Base-by-base conservation (phyloP, 2,329 filamentous ascomycete species). In the Capronia americana region DNA sequence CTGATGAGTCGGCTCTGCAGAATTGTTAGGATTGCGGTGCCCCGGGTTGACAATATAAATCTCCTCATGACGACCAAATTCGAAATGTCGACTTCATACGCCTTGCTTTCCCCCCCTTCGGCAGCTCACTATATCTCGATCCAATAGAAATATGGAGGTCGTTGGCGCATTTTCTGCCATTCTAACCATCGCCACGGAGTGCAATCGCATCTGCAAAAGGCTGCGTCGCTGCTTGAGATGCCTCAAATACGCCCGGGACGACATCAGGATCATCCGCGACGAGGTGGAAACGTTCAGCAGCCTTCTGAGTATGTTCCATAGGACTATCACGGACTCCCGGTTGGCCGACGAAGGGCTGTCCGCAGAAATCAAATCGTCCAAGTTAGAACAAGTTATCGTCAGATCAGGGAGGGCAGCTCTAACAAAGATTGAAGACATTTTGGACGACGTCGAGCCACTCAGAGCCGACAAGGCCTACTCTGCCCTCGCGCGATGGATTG, bases 381-480 rank as follows among this genome's bases (percentile, higher is more conserved):
- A 63, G 50, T n/a, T 59, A 12, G 34, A 7, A 44, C 54, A 59
- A 51, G 28, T 12, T n/a, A 58, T 64, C 20, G 24, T 64, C 41
- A 55, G 11, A n/a, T 58, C 56, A 26, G 56, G 56, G 23, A 58
- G 17, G 14, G n/a, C 10, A 41, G 56, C 56, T 3, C 44, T 58
- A 24, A 10, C 4, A 12, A 46, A 23, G 10, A 58, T 58, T 11
- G 17, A 58, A 7, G 4, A 14, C 14, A 58, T 58, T 12, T 48
- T 58, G 38, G 17, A 3, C 17, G 17, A 12, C 24, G 20, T 58
- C 17, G 38, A 48, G 11, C 56, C 56, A n/a, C 23, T 58, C 32
- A 30, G 56, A 30, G 28, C 23, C 14, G 56, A 60, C 55, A 61
- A 28, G 26, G 44, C 4, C 23, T 51, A 55, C 48, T n/a, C 58